Evolutionary conservation across 2,329 filamentous ascomycete genomes (phyloP).

Genomic region (Podosphaera fusca): DNA sequence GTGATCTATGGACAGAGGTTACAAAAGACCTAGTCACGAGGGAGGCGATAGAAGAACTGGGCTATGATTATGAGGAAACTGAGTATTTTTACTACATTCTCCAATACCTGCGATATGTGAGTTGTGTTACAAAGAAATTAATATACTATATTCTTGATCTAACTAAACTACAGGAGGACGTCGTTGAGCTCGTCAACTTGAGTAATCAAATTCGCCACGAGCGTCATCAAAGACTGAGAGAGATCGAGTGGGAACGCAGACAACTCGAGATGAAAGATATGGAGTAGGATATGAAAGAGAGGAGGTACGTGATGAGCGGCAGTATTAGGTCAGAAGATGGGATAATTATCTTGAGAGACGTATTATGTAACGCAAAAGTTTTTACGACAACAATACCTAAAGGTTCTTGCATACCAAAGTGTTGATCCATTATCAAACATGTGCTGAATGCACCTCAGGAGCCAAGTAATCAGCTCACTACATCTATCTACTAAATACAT

Average conservation of each 20-base stretch:
- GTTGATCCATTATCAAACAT: too few species aligned
- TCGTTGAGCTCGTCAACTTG: slow-evolving; percentile 59
- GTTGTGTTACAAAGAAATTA: slow-evolving; percentile 18
- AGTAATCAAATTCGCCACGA: slow-evolving; percentile 59
- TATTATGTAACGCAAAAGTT: too few species aligned
- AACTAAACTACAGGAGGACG: slow-evolving; percentile 45
- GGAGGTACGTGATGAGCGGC: too few species aligned
- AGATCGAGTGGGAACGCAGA: slow-evolving; percentile 31
- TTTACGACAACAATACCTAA: too few species aligned
- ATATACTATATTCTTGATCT: slow-evolving; percentile 9
- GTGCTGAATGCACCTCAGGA: too few species aligned
- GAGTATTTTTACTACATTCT: slow-evolving; percentile 81
- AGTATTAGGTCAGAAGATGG: too few species aligned
- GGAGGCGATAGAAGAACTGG: slow-evolving; percentile 65
- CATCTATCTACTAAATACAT: too few species aligned
- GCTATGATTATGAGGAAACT: slow-evolving; percentile 81
- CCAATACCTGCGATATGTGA: slow-evolving; percentile 69
- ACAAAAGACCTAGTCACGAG: slow-evolving; percentile 75
- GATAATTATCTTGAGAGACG: too few species aligned
- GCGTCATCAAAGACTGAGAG: slow-evolving; percentile 27
- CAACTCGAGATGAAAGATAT: slow-evolving; percentile 25
- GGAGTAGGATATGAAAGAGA: slow-evolving; percentile 6
- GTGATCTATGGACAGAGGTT: slow-evolving; percentile 86
- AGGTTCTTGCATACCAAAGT: too few species aligned
- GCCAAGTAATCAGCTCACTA: too few species aligned